Evolutionary conservation across 805 yeast genomes (phyloP).

Genomic region (Schwanniomyces polymorphus): DNA sequence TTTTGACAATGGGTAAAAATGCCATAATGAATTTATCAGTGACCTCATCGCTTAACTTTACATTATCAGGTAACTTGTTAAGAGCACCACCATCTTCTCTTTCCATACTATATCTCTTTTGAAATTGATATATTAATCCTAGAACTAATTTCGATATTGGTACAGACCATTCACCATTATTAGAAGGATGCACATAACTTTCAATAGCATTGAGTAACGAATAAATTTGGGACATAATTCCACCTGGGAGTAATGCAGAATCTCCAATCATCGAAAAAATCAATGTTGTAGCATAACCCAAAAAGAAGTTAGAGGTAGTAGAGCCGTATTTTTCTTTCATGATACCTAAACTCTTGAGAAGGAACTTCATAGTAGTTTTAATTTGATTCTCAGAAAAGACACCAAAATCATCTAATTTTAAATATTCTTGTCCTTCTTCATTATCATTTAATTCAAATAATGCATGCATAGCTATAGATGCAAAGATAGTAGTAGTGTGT

Average conservation of each 20-base stretch:
- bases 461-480: conserved; percentile 55
- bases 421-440: conserved; percentile 11
- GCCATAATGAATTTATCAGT: conserved; percentile 48
- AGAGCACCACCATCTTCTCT: conserved; percentile 29
- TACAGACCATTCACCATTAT: conserved; percentile 84
- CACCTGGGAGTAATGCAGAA: conserved; percentile 34
- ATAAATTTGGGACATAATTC: conserved; percentile 52
- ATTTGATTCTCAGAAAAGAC: conserved; percentile 65
- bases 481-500: conserved; percentile 63
- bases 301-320: conserved; percentile 37
- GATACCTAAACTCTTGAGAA: conserved; percentile 46
- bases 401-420: conserved; percentile 54
- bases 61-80: conserved; percentile 21
- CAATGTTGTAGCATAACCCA: conserved; percentile 46
- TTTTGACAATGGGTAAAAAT: conserved; percentile 54
- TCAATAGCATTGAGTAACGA: conserved; percentile 66
- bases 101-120: conserved; percentile 56
- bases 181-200: conserved; percentile 90
- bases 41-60: conserved; percentile 32
- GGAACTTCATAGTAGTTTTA: conserved; percentile 55
- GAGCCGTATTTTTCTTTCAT: conserved; percentile 49
- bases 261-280: conserved; percentile 63
- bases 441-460: conserved; percentile 28
- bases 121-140: conserved; percentile 58
- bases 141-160: conserved; percentile 66